These are phyloP conservation scores for Lactuca sativa DNA, from an alignment of 129 eudicot species.

Conservation along the genomic window DNA sequence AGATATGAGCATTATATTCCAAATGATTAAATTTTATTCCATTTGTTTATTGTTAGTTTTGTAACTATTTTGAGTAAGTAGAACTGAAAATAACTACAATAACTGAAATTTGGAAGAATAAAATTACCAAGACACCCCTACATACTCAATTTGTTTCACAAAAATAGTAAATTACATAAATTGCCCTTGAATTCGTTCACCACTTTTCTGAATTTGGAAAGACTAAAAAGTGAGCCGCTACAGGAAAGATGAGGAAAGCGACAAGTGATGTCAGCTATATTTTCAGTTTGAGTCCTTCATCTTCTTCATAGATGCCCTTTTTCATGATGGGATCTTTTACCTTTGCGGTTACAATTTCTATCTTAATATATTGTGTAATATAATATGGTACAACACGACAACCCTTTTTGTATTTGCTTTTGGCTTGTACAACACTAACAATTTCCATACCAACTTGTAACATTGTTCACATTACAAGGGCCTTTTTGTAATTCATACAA, in stretches of 20 bases:
- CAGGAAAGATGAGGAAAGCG: conserved; percentile 29
- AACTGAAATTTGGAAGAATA: background rate
- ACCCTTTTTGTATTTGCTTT: background rate
- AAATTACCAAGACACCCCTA: conserved; percentile 1
- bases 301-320: background rate
- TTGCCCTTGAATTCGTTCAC: conserved; percentile 15
- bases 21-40: too few species aligned
- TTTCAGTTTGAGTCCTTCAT: conserved; percentile 22
- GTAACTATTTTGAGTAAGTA: conserved; percentile 4
- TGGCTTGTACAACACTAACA: background rate
- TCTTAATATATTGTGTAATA: too few species aligned
- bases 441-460: background rate
- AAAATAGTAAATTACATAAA: conserved; percentile 4
- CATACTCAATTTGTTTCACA: background rate
- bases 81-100: background rate
- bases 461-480: conserved; percentile 8
- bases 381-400: too few species aligned
- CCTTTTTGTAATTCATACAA: background rate
- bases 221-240: conserved; percentile 12
- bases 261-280: conserved; percentile 23
- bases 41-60: background rate
- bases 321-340: background rate
- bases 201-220: conserved; percentile 20
- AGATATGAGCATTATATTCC: background rate
- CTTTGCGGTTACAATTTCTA: background rate